Conservation (phyloP, 805 yeast genomes). For the Starmerella tilneyi region DNA sequence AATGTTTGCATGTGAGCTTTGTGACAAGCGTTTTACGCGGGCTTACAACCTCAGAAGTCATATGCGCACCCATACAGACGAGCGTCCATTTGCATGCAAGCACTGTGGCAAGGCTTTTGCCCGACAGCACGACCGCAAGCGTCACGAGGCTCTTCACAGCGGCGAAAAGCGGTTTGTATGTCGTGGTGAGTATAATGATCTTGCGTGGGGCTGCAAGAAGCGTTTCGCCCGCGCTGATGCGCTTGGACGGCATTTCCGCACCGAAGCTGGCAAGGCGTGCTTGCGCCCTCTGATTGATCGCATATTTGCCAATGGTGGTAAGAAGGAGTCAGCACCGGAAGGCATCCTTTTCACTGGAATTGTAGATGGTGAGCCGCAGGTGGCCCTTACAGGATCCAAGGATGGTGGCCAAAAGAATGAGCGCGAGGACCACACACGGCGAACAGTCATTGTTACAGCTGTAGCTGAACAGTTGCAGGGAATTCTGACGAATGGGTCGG, state of each 20-base stretch:
- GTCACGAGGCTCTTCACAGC: constrained; percentile 66
- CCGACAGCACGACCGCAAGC: constrained; percentile 61
- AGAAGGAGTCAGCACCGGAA: constrained; percentile 22
- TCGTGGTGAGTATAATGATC: constrained; percentile 40
- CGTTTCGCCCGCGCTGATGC: constrained; percentile 72
- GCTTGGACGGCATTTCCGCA: constrained; percentile 60
- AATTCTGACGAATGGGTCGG: not conserved
- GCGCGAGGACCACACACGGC: constrained; percentile 24
- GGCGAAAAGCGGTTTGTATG: constrained; percentile 64
- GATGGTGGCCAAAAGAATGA: constrained; percentile 13
- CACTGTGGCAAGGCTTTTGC: constrained; percentile 62
- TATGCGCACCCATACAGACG: constrained; percentile 72
- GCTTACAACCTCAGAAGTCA: constrained; percentile 91
- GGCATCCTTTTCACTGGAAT: constrained; percentile 23
- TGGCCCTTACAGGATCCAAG: constrained; percentile 13
- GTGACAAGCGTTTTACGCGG: constrained; percentile 80
- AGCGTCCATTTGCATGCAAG: constrained; percentile 57
- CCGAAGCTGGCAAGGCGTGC: constrained; percentile 65
- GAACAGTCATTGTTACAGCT: constrained; percentile 26
- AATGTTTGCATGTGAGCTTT: constrained; percentile 63
- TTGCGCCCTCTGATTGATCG: constrained; percentile 56
- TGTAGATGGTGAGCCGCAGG: constrained; percentile 20
- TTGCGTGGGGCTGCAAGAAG: constrained; percentile 62
- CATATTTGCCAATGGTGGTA: constrained; percentile 19
- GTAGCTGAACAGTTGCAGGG: constrained; percentile 23